These are phyloP conservation scores for Pleurotus citrinopileatus DNA, from an alignment of 768 basidiomycete genomes.

Conservation along the genomic window DNA sequence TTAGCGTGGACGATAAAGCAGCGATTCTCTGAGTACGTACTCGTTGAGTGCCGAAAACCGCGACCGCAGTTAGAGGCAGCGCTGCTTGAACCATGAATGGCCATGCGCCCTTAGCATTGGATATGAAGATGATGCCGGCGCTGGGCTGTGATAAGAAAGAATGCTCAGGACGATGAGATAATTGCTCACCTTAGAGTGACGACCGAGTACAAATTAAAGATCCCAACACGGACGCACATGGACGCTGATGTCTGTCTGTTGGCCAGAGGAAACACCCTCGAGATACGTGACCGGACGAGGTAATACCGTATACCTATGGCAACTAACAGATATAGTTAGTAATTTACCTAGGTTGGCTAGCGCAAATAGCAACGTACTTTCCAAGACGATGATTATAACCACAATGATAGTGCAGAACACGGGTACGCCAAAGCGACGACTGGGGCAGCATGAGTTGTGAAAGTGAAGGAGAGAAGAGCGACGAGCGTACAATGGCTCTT, in stretches of 20 bases:
- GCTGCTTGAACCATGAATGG: conserved; percentile 50
- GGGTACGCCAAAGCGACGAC: conserved; percentile 33
- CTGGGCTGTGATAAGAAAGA: conserved; percentile 20
- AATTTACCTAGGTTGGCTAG: too few relatives aligned
- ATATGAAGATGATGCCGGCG: conserved; percentile 35
- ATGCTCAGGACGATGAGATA: background rate
- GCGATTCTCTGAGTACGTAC: conserved; percentile 24
- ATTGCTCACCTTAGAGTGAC: conserved; percentile 38
- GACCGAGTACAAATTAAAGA: conserved; percentile 45
- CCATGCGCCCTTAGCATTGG: conserved; percentile 24
- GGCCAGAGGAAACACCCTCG: conserved; percentile 39
- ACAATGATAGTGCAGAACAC: conserved; percentile 41
- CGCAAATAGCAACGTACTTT: too few relatives aligned
- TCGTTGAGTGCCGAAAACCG: conserved; percentile 49
- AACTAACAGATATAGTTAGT: too few relatives aligned
- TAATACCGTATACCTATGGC: conserved; percentile 42
- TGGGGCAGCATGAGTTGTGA: conserved; percentile 8
- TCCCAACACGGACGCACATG: conserved; percentile 33
- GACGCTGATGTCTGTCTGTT: conserved; percentile 31
- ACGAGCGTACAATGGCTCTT: conserved; percentile 32
- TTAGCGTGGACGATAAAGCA: background rate
- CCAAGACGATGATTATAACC: conserved; percentile 38
- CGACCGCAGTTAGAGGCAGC: conserved; percentile 43
- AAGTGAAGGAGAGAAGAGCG: background rate
- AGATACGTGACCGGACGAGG: conserved; percentile 33